Evolutionary conservation across 768 basidiomycete species (phyloP).

Genomic region (Suillus weaverae): DNA sequence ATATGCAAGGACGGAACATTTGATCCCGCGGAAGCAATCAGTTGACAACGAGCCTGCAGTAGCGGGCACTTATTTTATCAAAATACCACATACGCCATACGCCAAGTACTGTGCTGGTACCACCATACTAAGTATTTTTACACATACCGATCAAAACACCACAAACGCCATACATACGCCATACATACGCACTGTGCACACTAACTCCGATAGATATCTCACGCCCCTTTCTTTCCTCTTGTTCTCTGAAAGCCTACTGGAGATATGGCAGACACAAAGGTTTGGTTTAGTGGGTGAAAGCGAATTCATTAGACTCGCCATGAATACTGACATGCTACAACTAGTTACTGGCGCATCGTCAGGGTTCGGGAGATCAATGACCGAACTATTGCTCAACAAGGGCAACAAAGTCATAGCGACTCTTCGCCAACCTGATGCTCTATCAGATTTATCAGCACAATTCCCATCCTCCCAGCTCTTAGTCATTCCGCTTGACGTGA

Average conservation of each 20-base stretch:
- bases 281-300: conserved; percentile 2
- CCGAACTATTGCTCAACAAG: conserved; percentile 32
- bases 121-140: no score
- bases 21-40: no score
- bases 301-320: not conserved
- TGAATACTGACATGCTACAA: not conserved
- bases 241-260: not conserved
- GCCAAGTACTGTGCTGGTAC: not conserved
- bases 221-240: not conserved
- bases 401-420: conserved; percentile 44
- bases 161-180: not conserved
- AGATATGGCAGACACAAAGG: not conserved
- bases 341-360: conserved; percentile 36
- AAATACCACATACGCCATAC: not conserved
- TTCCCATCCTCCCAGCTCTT: conserved; percentile 29
- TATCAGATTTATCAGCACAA: conserved; percentile 27
- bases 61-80: not conserved
- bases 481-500: conserved; percentile 35
- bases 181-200: not conserved
- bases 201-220: not conserved
- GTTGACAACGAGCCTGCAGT: not conserved
- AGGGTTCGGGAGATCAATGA: conserved; percentile 38
- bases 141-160: not conserved
- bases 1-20: no score
- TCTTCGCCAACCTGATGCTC: conserved; percentile 37